These are phyloP conservation scores for Mortierella antarctica DNA, from an alignment of 192 early-diverging fungal genomes.

Conservation along the genomic window DNA sequence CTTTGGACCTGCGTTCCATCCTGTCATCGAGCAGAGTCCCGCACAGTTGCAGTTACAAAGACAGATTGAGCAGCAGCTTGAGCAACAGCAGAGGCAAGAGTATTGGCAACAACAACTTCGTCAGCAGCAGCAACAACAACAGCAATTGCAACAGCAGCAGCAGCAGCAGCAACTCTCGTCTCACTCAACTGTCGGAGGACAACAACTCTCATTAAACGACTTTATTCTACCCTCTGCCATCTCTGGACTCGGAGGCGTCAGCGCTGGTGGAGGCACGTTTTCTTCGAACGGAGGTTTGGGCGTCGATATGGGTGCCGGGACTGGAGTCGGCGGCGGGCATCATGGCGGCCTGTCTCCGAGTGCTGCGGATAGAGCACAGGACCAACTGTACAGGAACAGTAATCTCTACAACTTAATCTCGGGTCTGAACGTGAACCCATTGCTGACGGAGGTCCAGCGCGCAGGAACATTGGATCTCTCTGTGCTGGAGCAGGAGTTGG, in stretches of 20 bases:
- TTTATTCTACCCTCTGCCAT: slow-evolving; percentile 48
- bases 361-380: slow-evolving; percentile 17
- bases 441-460: slow-evolving; percentile 43
- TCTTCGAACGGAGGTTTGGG: background rate
- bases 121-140: slow-evolving; percentile 31
- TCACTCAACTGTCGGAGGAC: slow-evolving; percentile 9
- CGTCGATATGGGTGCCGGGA: background rate
- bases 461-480: slow-evolving; percentile 48
- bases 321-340: background rate
- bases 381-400: slow-evolving; percentile 45
- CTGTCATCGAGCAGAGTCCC: slow-evolving; percentile 45
- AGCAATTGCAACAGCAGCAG: slow-evolving; percentile 19
- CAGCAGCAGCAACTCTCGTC: slow-evolving; percentile 12
- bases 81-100: slow-evolving; percentile 48
- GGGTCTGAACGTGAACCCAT: slow-evolving; percentile 41
- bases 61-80: slow-evolving; percentile 52
- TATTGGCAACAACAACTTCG: slow-evolving; percentile 41
- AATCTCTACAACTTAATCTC: slow-evolving; percentile 51
- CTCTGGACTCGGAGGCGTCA: slow-evolving; percentile 32
- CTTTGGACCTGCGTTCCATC: slow-evolving; percentile 48
- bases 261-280: slow-evolving; percentile 1
- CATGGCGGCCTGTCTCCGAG: background rate
- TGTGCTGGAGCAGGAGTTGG: slow-evolving; percentile 41
- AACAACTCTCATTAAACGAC: slow-evolving; percentile 27
- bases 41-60: slow-evolving; percentile 46